Base-by-base conservation (phyloP, 768 basidiomycete species). In the Pholiota microspora region DNA sequence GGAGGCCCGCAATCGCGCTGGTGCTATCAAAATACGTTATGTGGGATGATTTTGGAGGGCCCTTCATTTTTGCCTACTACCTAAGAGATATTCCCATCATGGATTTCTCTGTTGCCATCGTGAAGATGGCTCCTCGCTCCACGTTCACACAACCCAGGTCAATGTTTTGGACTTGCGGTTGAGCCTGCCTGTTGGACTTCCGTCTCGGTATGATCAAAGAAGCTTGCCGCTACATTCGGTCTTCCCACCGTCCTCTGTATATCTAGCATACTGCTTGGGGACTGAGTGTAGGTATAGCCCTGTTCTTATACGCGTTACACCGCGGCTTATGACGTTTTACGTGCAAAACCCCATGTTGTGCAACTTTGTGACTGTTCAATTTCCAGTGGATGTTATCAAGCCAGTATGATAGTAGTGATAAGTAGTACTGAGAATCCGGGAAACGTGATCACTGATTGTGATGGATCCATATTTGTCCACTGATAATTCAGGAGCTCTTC, bases 11-110 rank as follows among this genome's bases (percentile, higher is more conserved):
- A 84, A 77, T 65, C 84, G 86, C 45, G 71, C 78, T 12, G 80
- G 80, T 47, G 84, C 79, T 12, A 84, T 89, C 74, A 92, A 89
- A 73, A 85, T 91, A 66, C 86, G 89, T 42, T 84, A 85, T 66
- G 79, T 83, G 64, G 87, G 87, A 69, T 91, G 75, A 42, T 42
- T 23, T n/a, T 21, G 10, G 3, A 10, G 4, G 40, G 23, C 12
- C 21, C 21, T 6, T 42, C 23, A 42, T 21, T 42, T 23, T 42
- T 21, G 40, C 16, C 40, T 7, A 71, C 69, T 10, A 21, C 21
- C 24, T 35, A 29, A 53, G 25, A 46, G 53, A 52, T 21, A 31
- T 18, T 49, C 31, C n/a, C 2, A 21, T 5, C 16, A 36, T 5
- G 8, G 16, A 36, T 49, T 24, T 35, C 21, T 23, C 13, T 23